Conservation (phyloP, 345 rosid species). For the Gossypioides kirkii region DNA sequence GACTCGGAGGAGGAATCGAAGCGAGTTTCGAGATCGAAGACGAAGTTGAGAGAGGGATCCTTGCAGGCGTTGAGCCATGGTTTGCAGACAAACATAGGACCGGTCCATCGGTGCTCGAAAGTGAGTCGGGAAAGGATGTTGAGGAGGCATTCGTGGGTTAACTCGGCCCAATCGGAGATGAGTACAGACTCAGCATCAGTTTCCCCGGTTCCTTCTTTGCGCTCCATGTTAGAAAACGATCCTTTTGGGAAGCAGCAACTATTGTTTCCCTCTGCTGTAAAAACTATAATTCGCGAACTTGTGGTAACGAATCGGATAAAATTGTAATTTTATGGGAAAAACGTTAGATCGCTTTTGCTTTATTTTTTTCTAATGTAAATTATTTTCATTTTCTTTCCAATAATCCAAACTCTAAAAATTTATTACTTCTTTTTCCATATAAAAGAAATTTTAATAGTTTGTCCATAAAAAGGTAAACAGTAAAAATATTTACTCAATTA, state of each 20-base stretch:
- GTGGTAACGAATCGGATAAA: neutral
- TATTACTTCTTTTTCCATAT: too few species aligned
- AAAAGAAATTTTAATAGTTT: too few species aligned
- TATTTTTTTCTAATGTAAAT: neutral
- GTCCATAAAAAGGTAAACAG: too few species aligned
- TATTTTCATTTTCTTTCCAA: neutral
- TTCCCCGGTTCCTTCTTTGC: neutral
- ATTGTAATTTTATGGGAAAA: neutral
- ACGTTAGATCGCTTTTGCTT: neutral
- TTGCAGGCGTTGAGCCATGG: slow-evolving; percentile 61
- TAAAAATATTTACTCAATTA: too few species aligned
- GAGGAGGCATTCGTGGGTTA: slow-evolving; percentile 62
- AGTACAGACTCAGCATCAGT: slow-evolving; percentile 5
- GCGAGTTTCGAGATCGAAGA: slow-evolving; percentile 55
- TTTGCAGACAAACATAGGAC: slow-evolving; percentile 71
- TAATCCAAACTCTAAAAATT: neutral
- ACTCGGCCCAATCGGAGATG: slow-evolving; percentile 61
- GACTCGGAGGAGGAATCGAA: slow-evolving; percentile 55
- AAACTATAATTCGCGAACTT: neutral
- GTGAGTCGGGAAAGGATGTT: slow-evolving; percentile 69
- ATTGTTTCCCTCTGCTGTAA: neutral
- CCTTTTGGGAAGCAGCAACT: neutral
- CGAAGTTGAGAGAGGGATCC: slow-evolving; percentile 61
- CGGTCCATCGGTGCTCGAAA: slow-evolving; percentile 62
- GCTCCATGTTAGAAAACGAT: neutral